Evolutionary conservation across 768 basidiomycete genomes (phyloP), one percentile per base, ranked within the genome.

Genomic region (Phaeolepiota aurea): DNA sequence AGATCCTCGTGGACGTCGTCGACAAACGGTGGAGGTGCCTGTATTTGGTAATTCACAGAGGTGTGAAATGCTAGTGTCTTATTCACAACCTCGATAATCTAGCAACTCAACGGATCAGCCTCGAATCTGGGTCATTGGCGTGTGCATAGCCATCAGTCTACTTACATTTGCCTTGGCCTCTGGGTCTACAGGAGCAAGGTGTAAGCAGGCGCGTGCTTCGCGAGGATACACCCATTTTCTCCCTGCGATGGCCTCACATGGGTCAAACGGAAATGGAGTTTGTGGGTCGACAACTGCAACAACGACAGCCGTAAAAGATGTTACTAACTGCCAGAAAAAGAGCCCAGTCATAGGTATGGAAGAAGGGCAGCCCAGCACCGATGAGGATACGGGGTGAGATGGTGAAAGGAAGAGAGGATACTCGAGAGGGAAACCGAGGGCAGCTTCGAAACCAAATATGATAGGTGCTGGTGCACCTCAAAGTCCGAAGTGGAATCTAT

Each of bases 1-100:
- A 80, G 49, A 48, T 82, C 70, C 48, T 77, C 76, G 42, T 78
- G 76, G 4, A 80, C 76, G 42, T 77, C 74, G 2, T 59, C 46
- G 7, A 64, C 52, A 50, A 75, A 79, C 3, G 77, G 77, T 15
- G 56, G 51, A 0, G 76, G 76, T 1, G 77, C 77, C 38, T 62
- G 58, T 32, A 74, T 64, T 54, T 78, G 69, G 43, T 79, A 79
- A 58, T 77, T 79, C 18, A 72, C 67, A 2, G 77, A 79, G 0
- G 77, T 74, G 50, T 79, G 78, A 51, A 82, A 79, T 11, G 72
- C 67, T 5, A 79, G 53, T 0, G 74, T 74, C 51, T 73, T 77
- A 48, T 65, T 77, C 32, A 77, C 60, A 5, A 76, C 74, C 44
- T 79, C 71, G 23, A 79, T 62, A 37, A 74, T 68, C 77, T 79